A percentile compares a stretch with the other conserved stretches of the same genome.
phyloP scores from a whole-genome alignment of 208 protist species.

The Crithidia sp. region DNA sequence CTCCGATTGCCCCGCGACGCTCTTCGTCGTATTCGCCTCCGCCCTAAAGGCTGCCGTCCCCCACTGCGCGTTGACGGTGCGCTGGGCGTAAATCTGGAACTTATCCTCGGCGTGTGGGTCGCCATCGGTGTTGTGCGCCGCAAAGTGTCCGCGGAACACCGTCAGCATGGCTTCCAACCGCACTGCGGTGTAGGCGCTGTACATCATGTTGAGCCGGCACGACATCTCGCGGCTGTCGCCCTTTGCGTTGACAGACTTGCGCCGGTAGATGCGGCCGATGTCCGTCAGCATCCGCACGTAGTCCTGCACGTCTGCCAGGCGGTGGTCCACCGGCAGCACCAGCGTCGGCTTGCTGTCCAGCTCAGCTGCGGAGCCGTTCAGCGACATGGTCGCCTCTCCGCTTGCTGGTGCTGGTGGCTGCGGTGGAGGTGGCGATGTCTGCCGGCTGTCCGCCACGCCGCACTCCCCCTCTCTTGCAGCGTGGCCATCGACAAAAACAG shows the following conservation, averaged over 20 bases:
- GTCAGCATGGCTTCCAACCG: background rate
- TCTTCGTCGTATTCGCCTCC: background rate
- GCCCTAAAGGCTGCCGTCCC: background rate
- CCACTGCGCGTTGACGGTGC: background rate
- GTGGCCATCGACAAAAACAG: too few relatives aligned
- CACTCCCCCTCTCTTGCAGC: background rate
- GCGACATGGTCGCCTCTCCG: background rate
- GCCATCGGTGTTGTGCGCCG: background rate
- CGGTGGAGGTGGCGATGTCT: background rate
- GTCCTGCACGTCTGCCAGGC: background rate
- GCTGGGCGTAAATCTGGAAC: background rate
- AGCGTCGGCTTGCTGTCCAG: background rate
- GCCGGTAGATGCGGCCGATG: background rate
- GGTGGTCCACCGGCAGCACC: background rate
- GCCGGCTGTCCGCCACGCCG: background rate
- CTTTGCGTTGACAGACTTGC: background rate
- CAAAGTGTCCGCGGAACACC: background rate
- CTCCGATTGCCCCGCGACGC: background rate
- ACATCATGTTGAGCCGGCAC: background rate
- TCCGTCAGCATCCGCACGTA: constrained; percentile 5
- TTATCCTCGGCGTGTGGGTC: background rate
- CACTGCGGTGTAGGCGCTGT: constrained; percentile 8
- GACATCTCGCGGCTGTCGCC: constrained; percentile 1
- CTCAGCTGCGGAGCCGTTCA: background rate
- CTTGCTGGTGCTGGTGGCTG: too few relatives aligned